These are phyloP conservation scores for Fusarium lyarnte DNA, from an alignment of 2,329 filamentous ascomycete genomes.

Conservation along the genomic window DNA sequence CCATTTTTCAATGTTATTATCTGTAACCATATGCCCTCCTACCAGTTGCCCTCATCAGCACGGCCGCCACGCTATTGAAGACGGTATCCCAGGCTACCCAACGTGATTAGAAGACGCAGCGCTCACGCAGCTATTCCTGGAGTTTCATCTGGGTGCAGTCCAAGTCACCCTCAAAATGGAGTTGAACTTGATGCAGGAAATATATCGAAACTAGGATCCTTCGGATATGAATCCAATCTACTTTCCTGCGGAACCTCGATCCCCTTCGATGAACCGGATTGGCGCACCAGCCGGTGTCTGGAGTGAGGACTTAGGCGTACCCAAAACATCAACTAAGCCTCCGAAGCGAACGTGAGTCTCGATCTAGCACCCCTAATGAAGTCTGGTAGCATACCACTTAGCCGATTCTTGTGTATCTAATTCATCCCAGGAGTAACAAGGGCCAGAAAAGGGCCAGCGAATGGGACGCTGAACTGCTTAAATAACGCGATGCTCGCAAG, in stretches of 20 bases:
- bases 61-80: too few relatives aligned
- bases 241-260: not conserved
- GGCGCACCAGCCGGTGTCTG: not conserved
- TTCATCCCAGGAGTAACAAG: not conserved
- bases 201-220: not conserved
- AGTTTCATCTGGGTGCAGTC: too few relatives aligned
- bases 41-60: not conserved
- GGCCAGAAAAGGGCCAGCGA: not conserved
- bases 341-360: not conserved
- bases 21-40: not conserved
- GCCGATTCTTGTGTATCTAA: not conserved
- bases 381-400: not conserved
- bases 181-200: not conserved
- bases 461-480: not conserved
- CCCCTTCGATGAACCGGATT: not conserved
- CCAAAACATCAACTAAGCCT: not conserved
- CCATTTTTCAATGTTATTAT: not conserved
- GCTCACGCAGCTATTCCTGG: too few relatives aligned
- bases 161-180: not conserved
- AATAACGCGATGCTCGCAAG: not conserved
- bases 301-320: not conserved
- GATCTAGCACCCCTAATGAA: not conserved
- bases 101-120: too few relatives aligned
- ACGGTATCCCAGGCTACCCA: too few relatives aligned
- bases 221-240: not conserved